A percentile compares a stretch with the other conserved stretches of the same genome.
phyloP scores from a whole-genome alignment of 208 protist species.

The Tritrichomonas musculus region DNA sequence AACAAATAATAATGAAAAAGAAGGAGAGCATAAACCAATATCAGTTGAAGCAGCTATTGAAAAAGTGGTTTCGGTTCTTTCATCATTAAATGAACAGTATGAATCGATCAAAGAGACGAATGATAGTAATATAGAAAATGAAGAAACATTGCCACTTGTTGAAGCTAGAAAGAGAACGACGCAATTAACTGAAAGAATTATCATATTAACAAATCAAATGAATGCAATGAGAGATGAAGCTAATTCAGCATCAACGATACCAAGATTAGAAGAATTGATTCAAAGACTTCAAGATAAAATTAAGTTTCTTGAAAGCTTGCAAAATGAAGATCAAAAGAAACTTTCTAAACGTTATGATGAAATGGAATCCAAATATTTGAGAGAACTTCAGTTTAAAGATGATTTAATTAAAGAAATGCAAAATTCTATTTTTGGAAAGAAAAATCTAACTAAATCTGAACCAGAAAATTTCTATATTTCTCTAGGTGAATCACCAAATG shows the following conservation, averaged over 20 bases:
- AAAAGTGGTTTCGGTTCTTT: background rate
- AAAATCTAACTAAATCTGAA: too few species aligned
- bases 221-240: background rate
- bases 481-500: too few species aligned
- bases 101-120: background rate
- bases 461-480: too few species aligned
- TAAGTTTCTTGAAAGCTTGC: background rate
- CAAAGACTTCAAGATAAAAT: background rate
- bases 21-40: too few species aligned
- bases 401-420: conserved; percentile 18
- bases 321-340: background rate
- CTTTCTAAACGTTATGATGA: background rate
- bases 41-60: background rate
- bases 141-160: background rate
- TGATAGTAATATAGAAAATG: background rate
- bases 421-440: background rate
- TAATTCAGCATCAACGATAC: too few species aligned
- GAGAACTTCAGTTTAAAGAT: background rate
- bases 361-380: background rate
- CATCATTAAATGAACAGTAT: background rate
- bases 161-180: background rate
- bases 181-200: background rate
- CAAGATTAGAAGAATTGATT: background rate
- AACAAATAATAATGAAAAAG: background rate
- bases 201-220: background rate